Base-by-base conservation (phyloP, 768 basidiomycete genomes). In the Chalciporus pseudorubinellus region DNA sequence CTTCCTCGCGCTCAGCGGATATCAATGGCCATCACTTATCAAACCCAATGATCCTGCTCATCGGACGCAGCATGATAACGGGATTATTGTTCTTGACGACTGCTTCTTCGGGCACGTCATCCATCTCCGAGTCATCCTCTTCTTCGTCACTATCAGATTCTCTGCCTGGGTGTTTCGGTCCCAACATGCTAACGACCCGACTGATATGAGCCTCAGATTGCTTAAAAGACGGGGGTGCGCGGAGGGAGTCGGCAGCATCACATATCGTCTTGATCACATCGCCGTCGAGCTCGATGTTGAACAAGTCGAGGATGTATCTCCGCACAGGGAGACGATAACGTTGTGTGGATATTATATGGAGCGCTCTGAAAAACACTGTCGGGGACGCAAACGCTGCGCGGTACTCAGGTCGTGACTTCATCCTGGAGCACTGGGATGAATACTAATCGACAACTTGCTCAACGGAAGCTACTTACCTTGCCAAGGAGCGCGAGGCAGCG, bases 311-410 rank as follows among this genome's bases (percentile, higher is more conserved):
- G 56, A 98, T 86, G 67, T 94, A 98, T 50, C 91, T 80, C 41
- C 95, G 84, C 52, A 97, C 94, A 14, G 95, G 92, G 9, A 94
- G 80, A 22, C 94, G 88, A 68, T 92, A 98, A 52, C 90, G 85
- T 52, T 91, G 89, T 1, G 86, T 87, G 2, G 92, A 94, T 51
- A 99, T 86, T 47, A 88, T 84, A 47, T 92, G 87, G 33, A 98
- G 75, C 1, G 87, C 92, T 36, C 95, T 84, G 68, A 85, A 93
- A 63, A 90, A 85, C 66, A 94, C 79, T 4, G 81, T 72, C 0
- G 89, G 79, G 0, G 93, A 94, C 5, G 78, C 72, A 72, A 98
- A 98, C 22, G 89, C 79, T 4, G 74, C 66, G 22, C 84, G 83
- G 57, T 84, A 94, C 71, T 85, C 89, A 26, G 79, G 81, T 6